These are phyloP conservation scores for Oenanthe sinensis DNA, from an alignment of 129 eudicot species.

Conservation along the genomic window DNA sequence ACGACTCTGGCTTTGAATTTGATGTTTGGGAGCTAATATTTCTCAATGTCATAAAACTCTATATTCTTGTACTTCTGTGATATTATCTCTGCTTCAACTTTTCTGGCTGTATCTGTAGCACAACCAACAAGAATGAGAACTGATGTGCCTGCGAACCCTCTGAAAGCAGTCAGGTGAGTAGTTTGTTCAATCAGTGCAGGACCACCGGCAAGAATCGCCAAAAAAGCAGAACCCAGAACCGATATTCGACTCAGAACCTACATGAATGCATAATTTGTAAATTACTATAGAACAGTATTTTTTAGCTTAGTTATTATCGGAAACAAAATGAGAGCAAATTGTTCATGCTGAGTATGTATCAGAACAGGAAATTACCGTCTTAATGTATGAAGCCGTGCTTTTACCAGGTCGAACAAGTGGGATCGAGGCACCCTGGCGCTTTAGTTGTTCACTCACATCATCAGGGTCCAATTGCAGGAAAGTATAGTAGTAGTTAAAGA, in stretches of 20 bases:
- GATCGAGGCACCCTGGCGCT: constrained; percentile 99
- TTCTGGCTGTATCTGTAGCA: constrained; percentile 94
- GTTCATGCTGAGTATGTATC: background rate
- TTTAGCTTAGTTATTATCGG: background rate
- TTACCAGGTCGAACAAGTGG: constrained; percentile 97
- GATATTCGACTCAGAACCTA: constrained; percentile 92
- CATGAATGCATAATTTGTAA: background rate
- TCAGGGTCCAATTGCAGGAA: constrained; percentile 97
- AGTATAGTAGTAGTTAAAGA: constrained; percentile 96
- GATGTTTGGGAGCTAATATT: constrained; percentile 13
- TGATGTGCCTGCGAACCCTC: constrained; percentile 97
- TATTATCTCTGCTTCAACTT: constrained; percentile 93
- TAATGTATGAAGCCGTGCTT: constrained; percentile 82
- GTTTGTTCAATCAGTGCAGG: constrained; percentile 90
- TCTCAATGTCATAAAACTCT: constrained; percentile 80
- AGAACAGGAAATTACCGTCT: constrained; percentile 50
- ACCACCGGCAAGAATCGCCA: constrained; percentile 98
- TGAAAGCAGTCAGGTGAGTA: constrained; percentile 83
- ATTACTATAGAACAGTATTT: background rate
- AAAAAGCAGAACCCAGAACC: constrained; percentile 86
- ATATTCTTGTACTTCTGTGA: constrained; percentile 95
- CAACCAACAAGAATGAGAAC: constrained; percentile 97
- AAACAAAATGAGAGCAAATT: background rate
- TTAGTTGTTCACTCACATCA: constrained; percentile 94
- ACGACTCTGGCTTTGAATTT: background rate